These are phyloP conservation scores for Biscogniauxia sp. DNA, from an alignment of 2,329 filamentous ascomycete genomes.

Conservation along the genomic window DNA sequence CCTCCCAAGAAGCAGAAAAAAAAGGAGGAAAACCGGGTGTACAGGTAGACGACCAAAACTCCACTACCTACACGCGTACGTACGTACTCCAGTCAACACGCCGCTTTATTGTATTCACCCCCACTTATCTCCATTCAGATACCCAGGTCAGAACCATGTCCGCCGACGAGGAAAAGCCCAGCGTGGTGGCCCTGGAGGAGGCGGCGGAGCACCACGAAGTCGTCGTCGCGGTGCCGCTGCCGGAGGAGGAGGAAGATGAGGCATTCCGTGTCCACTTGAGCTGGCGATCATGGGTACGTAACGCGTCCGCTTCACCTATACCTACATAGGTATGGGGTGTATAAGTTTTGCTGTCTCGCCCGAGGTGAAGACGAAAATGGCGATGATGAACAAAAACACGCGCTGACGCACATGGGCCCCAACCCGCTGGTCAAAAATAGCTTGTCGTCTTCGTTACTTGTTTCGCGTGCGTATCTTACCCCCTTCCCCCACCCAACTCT, in stretches of 20 bases:
- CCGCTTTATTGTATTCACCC: too few relatives aligned
- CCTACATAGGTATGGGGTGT: too few relatives aligned
- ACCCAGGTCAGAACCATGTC: conserved; percentile 12
- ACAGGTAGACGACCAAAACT: too few relatives aligned
- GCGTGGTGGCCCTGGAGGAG: conserved; percentile 1
- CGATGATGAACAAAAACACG: too few relatives aligned
- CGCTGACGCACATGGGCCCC: conserved; percentile 1
- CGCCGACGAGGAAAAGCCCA: conserved; percentile 15
- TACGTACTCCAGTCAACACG: too few relatives aligned
- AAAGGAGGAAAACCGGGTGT: too few relatives aligned
- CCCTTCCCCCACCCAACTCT: background rate
- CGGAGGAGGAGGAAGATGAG: conserved; percentile 33
- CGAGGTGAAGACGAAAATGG: too few relatives aligned
- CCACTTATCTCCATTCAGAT: too few relatives aligned
- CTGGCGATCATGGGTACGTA: conserved; percentile 52
- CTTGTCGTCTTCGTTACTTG: conserved; percentile 44
- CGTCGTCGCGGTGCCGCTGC: conserved; percentile 27
- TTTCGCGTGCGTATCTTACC: conserved; percentile 39
- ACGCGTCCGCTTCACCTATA: too few relatives aligned
- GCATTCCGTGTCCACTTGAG: conserved; percentile 46
- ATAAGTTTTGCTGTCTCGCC: too few relatives aligned
- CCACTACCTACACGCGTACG: too few relatives aligned
- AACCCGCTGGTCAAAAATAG: conserved; percentile 11
- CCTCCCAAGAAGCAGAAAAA: too few relatives aligned
- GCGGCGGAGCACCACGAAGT: conserved; percentile 4